Evolutionary conservation across 1,284 basidiomycete species (phyloP).

Genomic region (Heliocybe sulcata): DNA sequence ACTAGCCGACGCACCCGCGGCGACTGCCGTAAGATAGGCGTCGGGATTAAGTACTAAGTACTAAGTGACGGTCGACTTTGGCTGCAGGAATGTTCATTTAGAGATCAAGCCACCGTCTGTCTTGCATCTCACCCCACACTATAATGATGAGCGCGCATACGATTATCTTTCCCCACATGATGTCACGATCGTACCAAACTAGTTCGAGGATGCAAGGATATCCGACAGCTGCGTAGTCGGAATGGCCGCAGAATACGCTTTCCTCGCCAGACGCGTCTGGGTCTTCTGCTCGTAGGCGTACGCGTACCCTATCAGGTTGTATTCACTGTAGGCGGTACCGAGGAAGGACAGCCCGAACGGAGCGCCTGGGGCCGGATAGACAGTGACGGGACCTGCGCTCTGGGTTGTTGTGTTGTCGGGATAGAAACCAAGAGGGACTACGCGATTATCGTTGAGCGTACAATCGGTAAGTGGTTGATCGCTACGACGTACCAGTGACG

Average conservation of each 20-base stretch:
- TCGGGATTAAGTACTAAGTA: no score
- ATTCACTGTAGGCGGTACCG: constrained; percentile 58
- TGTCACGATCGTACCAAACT: neutral
- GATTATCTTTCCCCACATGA: no score
- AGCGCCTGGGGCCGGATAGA: constrained; percentile 49
- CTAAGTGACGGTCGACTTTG: no score
- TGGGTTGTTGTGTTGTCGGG: constrained; percentile 34
- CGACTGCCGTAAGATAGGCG: no score
- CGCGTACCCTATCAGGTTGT: constrained; percentile 47
- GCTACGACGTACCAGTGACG: neutral
- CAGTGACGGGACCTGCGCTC: constrained; percentile 18
- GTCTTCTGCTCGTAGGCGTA: constrained; percentile 66
- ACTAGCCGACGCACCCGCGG: no score
- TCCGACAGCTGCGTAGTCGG: constrained; percentile 55
- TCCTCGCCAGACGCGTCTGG: constrained; percentile 39
- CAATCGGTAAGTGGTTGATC: neutral
- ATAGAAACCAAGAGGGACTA: constrained; percentile 57
- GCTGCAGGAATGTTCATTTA: no score
- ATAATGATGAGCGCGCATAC: no score
- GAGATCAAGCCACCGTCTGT: no score
- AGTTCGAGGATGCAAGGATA: constrained; percentile 22
- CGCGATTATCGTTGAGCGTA: neutral
- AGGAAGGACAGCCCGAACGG: constrained; percentile 62
- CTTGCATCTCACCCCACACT: no score
- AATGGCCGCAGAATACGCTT: constrained; percentile 48